These are phyloP conservation scores for Lipomyces lipofer DNA, from an alignment of 805 yeast species.

Conservation along the genomic window DNA sequence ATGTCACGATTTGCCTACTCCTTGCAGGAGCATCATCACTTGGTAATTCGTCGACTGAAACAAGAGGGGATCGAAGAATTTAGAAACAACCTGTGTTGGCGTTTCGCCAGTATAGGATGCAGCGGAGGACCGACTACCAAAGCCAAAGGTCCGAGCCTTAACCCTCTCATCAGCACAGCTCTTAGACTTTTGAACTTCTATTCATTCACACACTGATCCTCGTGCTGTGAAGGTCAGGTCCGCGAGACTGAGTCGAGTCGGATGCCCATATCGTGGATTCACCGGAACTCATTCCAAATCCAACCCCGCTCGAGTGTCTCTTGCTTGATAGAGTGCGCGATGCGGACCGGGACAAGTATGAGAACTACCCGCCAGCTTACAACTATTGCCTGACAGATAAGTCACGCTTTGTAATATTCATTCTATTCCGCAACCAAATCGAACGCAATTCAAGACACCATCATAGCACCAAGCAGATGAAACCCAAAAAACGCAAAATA, in stretches of 20 bases:
- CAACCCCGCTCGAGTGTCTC: constrained; percentile 11
- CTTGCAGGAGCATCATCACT: not conserved
- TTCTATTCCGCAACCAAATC: not conserved
- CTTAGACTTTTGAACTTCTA: constrained; percentile 1
- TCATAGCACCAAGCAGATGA: not conserved
- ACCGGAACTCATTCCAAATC: constrained; percentile 7
- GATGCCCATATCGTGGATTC: constrained; percentile 5
- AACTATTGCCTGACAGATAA: not conserved
- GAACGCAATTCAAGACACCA: not conserved
- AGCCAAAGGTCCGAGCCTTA: too few species aligned
- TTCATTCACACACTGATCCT: not conserved
- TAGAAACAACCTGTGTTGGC: not conserved
- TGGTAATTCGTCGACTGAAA: not conserved
- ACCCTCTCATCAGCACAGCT: too few species aligned
- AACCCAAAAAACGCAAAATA: not conserved
- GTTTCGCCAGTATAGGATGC: too few species aligned
- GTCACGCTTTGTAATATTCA: not conserved
- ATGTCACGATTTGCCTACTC: not conserved
- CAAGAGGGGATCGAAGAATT: not conserved
- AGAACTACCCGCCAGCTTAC: not conserved
- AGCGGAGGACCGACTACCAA: too few species aligned
- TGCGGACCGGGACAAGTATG: not conserved
- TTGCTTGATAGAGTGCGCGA: not conserved
- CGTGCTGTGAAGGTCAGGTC: not conserved
- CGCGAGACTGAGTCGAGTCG: not conserved